Conservation (phyloP, 441 rosid genomes). For the Gossypium armourianum region DNA sequence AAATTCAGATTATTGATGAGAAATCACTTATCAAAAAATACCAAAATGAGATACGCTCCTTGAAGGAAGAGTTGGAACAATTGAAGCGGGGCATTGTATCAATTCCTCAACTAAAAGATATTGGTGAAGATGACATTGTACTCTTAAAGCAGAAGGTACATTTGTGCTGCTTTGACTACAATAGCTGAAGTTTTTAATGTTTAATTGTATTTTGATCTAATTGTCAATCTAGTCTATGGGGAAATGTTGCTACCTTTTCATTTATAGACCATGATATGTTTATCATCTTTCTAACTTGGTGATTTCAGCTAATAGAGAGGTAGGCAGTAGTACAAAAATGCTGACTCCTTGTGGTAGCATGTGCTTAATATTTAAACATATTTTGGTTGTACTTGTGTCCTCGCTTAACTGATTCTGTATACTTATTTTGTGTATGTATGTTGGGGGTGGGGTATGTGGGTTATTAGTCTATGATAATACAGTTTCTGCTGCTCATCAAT, state of each 20-base stretch:
- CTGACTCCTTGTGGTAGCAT: background rate
- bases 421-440: background rate
- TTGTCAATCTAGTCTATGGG: constrained; percentile 7
- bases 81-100: constrained; percentile 56
- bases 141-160: constrained; percentile 80
- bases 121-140: constrained; percentile 57
- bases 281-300: background rate
- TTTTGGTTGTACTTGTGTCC: background rate
- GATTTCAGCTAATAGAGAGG: background rate
- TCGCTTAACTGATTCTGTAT: background rate
- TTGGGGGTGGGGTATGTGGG: background rate
- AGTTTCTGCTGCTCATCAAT: background rate
- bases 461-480: background rate
- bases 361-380: background rate
- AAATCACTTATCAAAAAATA: constrained; percentile 67
- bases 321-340: background rate
- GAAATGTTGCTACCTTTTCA: background rate
- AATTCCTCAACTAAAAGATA: constrained; percentile 55
- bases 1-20: constrained; percentile 60
- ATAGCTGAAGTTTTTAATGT: background rate
- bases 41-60: constrained; percentile 54
- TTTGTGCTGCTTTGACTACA: background rate
- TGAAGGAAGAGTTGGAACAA: constrained; percentile 63
- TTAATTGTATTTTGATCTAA: background rate
- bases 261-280: background rate